Evolutionary conservation across 306 rosid genomes (phyloP), one percentile per base, ranked within the genome.

Genomic region (Crotalaria pallida): DNA sequence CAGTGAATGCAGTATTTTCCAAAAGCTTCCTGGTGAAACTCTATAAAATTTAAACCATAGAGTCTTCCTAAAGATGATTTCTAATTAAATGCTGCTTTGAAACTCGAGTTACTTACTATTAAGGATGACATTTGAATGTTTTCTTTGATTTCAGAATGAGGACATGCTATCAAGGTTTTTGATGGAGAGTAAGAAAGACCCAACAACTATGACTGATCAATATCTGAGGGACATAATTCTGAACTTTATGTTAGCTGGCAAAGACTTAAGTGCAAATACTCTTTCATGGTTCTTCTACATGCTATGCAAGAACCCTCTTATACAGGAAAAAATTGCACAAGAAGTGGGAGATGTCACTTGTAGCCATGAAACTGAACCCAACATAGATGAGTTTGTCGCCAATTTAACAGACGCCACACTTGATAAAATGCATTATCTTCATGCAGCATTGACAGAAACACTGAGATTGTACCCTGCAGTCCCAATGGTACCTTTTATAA

Each of bases 111-210:
- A 0, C 40, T 22, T 23, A 26, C 4, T 11, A 3, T 9, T 15
- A 7, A 34, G 48, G 43, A 36, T 58, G 71, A 33, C 10, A 18
- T 65, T 50, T 22, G 9, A 22, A 47, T 52, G 27, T 29, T 48
- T 63, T 3, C 6, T 62, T 29, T 51, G 29, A 43, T 57, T 43
- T 9, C 76, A 89, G 89, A 66, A 84, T 67, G 86, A 87, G 67
- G 97, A 92, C 69, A 84, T 92, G 65, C 87, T 92, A 41, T 92
- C 92, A 13, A 89, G 97, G 83, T 87, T 92, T 83, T 10, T 89
- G 64, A 62, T 73, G 84, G 96, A 89, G 76, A 85, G 92, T 71
- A 79, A 83, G 65, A 89, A 84, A 53, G 81, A 84, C 23, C 80
- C 87, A 58, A 73, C 65, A 61, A 60, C 69, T 43, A 84, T 89